Base-by-base conservation (phyloP, 2,329 filamentous ascomycete genomes). In the Ambrosiella xylebori region DNA sequence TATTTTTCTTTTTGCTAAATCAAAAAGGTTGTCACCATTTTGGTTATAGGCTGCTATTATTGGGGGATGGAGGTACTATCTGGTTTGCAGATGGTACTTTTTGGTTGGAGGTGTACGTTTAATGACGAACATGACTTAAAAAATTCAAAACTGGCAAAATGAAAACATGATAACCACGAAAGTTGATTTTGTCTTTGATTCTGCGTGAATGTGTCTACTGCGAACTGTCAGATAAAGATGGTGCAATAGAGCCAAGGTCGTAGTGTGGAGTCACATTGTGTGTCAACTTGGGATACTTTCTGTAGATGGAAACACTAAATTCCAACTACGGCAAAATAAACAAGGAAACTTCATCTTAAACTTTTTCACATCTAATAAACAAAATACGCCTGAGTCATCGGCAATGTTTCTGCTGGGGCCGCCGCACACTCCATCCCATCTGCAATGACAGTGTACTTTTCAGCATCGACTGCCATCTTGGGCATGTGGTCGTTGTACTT, bases 381-480 rank as follows among this genome's bases (percentile, higher is more conserved):
- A 69, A 82, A 95, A 66, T 79, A 90, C 12, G 71, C 74, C 73
- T 95, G 88, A 60, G 85, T 82, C 67, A 95, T 73, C 6, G 89
- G 89, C 69, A 96, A 68, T 56, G 67, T 75, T 35, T 75, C 74
- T 19, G 85, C 80, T 3, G 89, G 86, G 69, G 85, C 86, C 0
- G 88, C 88, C 47, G 73, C 77, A 66, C 86, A 90, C 40, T 82
- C 73, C 68, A 79, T 70, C 0, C 87, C 89, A 70, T 95, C 88
- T 1, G 90, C 90, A 72, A 91, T 83, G 35, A 96, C 90, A 13
- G 75, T 79, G 72, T 96, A 97, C 65, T 79, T 83, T 76, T 97
- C 91, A 4, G 91, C 86, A 69, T 97, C 90, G 61, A 97, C 90
- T 65, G 75, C 82, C 87, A 97, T 96, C 71, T 77, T 81, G 12